Base-by-base conservation (phyloP, 352 stramenopile genomes). In the Pythium aphanidermatum region DNA sequence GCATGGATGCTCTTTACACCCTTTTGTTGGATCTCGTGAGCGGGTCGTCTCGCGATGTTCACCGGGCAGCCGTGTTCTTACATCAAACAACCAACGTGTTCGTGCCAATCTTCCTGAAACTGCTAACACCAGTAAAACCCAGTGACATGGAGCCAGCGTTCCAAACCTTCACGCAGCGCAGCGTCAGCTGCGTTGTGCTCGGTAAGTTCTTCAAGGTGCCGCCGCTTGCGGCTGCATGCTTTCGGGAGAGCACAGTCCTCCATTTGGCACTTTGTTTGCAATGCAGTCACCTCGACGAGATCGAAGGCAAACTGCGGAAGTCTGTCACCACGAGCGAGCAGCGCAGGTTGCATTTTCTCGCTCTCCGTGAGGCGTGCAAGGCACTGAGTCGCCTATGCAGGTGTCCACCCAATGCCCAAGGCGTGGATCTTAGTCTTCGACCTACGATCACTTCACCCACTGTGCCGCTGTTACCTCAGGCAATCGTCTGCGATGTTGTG, bases 181-280 rank as follows among this genome's bases (percentile, higher is more conserved):
- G 72, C 49, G 76, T 89, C 28, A 92, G 79, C 48, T 86, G 72
- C 30, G 78, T 89, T 20, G 54, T 86, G 5, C 55, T 92, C 1
- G 55, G 70, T 29, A 60, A 66, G 2, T 73, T 92, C 21, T 68
- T 62, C 31, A 70, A 72, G 19, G 59, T 70, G 4, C 36, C 60
- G 0, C 34, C 58, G 1, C 60, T 86, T 1, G 65, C 61, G 1
- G 46, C 53, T 9, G 47, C 52, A 13, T 71, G 65, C 42, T 83
- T 89, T 55, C 75, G 62, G 4, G 76, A 92, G 46, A 46, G 69
- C 30, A 44, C 77, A 4, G 55, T 88, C 24, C 73, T 70, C 29
- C 76, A 92, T 23, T 51, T 92, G 5, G 74, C 74, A n/a, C 63
- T 92, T 6, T 68, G 68, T 13, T 47, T 92, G 8, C 79, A 92